These are phyloP conservation scores for Colletotrichum sansevieriae DNA, from an alignment of 2,329 filamentous ascomycete genomes.

Conservation along the genomic window DNA sequence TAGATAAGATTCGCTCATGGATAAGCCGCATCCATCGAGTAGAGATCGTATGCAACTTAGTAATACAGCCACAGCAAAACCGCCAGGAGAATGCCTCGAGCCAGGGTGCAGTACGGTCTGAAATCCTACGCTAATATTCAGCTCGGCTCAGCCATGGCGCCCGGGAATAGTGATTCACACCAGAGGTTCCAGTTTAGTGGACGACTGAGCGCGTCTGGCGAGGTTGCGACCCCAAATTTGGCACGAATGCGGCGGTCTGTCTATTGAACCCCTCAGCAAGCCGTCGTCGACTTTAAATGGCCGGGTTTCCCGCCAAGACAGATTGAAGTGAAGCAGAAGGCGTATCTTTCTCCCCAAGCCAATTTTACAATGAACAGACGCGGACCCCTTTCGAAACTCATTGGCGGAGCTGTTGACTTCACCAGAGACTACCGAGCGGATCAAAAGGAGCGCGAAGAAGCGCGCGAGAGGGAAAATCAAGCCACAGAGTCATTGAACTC, in stretches of 20 bases:
- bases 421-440: conserved; percentile 1
- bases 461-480: neutral
- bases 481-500: neutral
- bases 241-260: no score
- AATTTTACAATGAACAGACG: conserved; percentile 1
- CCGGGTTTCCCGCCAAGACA: no score
- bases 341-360: rapidly evolving
- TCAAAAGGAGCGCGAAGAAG: conserved; percentile 5
- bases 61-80: neutral
- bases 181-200: no score
- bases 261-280: no score
- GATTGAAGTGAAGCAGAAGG: no score
- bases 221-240: neutral
- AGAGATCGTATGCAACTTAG: no score
- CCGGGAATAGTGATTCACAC: neutral
- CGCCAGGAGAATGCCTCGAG: neutral
- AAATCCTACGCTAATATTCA: neutral
- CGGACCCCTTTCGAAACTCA: conserved; percentile 8
- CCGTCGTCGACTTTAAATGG: no score
- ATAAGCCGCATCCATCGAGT: no score
- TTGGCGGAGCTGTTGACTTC: conserved; percentile 14
- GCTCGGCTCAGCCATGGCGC: neutral
- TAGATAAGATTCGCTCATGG: no score
- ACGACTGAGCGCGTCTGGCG: neutral
- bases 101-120: neutral